Evolutionary conservation across 768 basidiomycete species (phyloP), one percentile per base, ranked within the genome.

Genomic region (Leccinum variicolor): DNA sequence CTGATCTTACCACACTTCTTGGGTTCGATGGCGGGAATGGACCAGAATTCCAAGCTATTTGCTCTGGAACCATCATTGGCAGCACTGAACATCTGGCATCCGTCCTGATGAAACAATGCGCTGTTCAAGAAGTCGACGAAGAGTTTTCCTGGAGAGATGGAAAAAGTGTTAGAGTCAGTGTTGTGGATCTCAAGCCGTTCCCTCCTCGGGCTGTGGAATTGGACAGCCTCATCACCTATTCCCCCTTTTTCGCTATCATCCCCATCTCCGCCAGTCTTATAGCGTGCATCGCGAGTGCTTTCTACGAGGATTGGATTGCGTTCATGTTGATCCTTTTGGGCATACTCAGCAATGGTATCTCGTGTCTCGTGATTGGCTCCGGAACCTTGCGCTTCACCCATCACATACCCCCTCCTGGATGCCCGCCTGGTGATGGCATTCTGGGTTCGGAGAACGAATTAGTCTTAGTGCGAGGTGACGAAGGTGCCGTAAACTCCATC

Each of bases 251-350:
- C 25, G 62, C 61, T 13, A 33, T 41, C 39, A 54, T 67, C 19
- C 57, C 66, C 3, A 67, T 64, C 15, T 10, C 31, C 17, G 26
- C 56, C n/a, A 68, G 66, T 57, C 19, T 65, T 14, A 57, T 17
- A 6, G 47, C 64, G 7, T 63, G 65, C 53, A 57, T 56, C 17
- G n/a, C 53, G 13, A 64, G 69, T 45, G 69, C 56, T 61, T 10
- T 45, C 43, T 13, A 6, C 25, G 25, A 33, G 6, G 69, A 70
- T 41, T 69, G 69, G 69, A 64, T 55, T 33, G 62, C 60, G 23
- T 65, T 68, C 29, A 11, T 57, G 5, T 58, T 69, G 59, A 66
- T 69, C 34, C 54, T 70, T 0, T 57, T 63, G 8, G 69, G 69
- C 2, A 66, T 70, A 17, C 6, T 69, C 19, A 54, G 63, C 56